A percentile compares a stretch with the other conserved stretches of the same genome.
Conservation (phyloP, 805 yeast species). For the Ogataea philodendri region DNA sequence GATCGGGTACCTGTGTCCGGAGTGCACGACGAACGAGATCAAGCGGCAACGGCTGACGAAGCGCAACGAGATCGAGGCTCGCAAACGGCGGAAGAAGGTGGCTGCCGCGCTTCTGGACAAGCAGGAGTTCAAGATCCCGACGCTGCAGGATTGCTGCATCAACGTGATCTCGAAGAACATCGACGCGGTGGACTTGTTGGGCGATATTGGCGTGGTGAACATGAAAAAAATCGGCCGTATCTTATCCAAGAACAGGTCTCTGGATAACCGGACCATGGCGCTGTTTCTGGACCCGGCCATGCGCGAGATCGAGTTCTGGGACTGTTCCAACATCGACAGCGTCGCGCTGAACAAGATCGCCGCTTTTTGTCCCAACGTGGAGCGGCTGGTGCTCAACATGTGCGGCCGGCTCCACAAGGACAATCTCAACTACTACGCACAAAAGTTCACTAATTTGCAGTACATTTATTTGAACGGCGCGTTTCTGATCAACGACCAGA, state of each 20-base stretch:
- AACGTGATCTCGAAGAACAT: slow-evolving; percentile 62
- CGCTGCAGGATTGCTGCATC: slow-evolving; percentile 82
- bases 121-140: slow-evolving; percentile 58
- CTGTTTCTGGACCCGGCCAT: slow-evolving; percentile 67
- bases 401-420: slow-evolving; percentile 90
- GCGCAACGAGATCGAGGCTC: slow-evolving; percentile 57
- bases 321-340: slow-evolving; percentile 76
- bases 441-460: slow-evolving; percentile 54
- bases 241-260: slow-evolving; percentile 75
- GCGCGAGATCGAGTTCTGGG: slow-evolving; percentile 74
- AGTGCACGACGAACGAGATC: slow-evolving; percentile 48
- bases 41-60: slow-evolving; percentile 45
- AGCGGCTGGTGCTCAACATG: slow-evolving; percentile 70
- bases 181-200: slow-evolving; percentile 74
- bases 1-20: slow-evolving; percentile 66
- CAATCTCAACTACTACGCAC: slow-evolving; percentile 59
- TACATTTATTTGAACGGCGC: slow-evolving; percentile 81
- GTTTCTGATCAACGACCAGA: slow-evolving; percentile 68
- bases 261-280: slow-evolving; percentile 67
- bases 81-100: slow-evolving; percentile 71
- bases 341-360: slow-evolving; percentile 69
- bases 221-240: slow-evolving; percentile 71
- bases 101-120: slow-evolving; percentile 84
- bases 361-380: slow-evolving; percentile 73
- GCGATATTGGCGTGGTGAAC: slow-evolving; percentile 79